phyloP scores from a whole-genome alignment of 2,329 filamentous ascomycete genomes.

The Fusarium duplospermum region DNA sequence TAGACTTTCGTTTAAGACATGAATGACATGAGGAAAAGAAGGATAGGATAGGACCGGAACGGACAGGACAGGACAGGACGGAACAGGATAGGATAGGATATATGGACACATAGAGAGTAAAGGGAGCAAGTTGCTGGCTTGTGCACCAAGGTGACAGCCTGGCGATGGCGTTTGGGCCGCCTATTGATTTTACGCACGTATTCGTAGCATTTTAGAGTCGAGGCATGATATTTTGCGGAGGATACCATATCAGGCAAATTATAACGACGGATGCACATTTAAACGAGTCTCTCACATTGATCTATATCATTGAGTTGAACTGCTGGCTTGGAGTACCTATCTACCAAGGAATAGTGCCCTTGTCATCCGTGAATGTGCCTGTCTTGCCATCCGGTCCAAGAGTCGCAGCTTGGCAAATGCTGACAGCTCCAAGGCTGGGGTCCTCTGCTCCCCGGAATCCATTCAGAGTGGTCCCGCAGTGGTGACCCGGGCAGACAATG shows the following conservation, averaged over 20 bases:
- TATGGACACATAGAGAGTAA: conserved; percentile 8
- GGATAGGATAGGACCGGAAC: background rate
- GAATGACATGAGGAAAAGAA: conserved; percentile 9
- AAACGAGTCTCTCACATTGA: background rate
- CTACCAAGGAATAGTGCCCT: conserved; percentile 16
- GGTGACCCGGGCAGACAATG: conserved; percentile 19
- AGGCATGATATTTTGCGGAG: conserved; percentile 29
- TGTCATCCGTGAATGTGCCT: conserved; percentile 15
- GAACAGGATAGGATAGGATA: background rate
- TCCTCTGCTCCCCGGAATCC: conserved; percentile 9
- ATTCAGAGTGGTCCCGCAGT: conserved; percentile 19
- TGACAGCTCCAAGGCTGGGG: conserved; percentile 16
- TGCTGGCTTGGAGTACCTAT: too few species aligned
- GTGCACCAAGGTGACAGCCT: conserved; percentile 15
- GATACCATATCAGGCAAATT: conserved; percentile 37
- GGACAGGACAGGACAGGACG: background rate
- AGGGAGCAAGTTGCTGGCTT: conserved; percentile 17
- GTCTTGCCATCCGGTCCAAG: conserved; percentile 11
- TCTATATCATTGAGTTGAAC: background rate
- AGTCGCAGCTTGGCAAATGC: conserved; percentile 5
- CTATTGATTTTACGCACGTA: conserved; percentile 21
- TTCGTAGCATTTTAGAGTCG: conserved; percentile 29
- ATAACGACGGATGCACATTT: conserved; percentile 27
- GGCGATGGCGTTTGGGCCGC: conserved; percentile 33
- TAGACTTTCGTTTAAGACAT: background rate